Base-by-base conservation (phyloP, 2,329 filamentous ascomycete genomes). In the Fusarium phyllophilum region DNA sequence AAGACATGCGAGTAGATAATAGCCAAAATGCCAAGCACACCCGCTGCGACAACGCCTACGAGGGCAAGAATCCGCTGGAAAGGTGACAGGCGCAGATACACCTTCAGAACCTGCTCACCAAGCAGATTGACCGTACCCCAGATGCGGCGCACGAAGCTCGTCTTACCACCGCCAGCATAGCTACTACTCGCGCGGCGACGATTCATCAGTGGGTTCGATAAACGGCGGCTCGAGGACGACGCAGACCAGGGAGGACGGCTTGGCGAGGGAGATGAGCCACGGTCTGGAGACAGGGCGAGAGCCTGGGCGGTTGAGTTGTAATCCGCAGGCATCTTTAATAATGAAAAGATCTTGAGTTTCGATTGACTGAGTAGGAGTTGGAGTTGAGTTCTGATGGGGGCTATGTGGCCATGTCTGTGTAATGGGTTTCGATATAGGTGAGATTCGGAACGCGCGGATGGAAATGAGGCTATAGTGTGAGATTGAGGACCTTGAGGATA, bases 1-100 rank as follows among this genome's bases (percentile, higher is more conserved):
- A 98, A 92, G 74, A 87, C 84, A 81, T 96, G 92, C 73, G 92
- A 94, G 86, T 94, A 96, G 70, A 96, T 82, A 63, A 97, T 84
- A 80, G 94, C 92, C 9, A 95, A 84, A 60, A 97, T 84, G 34
- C 86, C 84, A 18, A 94, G 78, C 14, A 89, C 85, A 63, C 88
- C 82, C n/a, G 86, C 72, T 1, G 86, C 79, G 22, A 92, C 55
- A 14, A 85, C 83, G 31, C 84, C 89, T 7, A 87, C 67, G 18
- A 88, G 81, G 26, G 91, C 85, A 26, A 91, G 84, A 12, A 90
- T 82, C 75, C 89, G 89, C 81, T 97, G 92, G 63, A 90, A 78
- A 2, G 88, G 85, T 20, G 88, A 85, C 59, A 94, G 85, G 72
- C 83, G 84, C 72, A 86, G 81, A 83, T 89, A 93, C 51, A 88